These are phyloP conservation scores for Talaromyces sp. DNA, from an alignment of 2,329 filamentous ascomycete species.

Conservation along the genomic window DNA sequence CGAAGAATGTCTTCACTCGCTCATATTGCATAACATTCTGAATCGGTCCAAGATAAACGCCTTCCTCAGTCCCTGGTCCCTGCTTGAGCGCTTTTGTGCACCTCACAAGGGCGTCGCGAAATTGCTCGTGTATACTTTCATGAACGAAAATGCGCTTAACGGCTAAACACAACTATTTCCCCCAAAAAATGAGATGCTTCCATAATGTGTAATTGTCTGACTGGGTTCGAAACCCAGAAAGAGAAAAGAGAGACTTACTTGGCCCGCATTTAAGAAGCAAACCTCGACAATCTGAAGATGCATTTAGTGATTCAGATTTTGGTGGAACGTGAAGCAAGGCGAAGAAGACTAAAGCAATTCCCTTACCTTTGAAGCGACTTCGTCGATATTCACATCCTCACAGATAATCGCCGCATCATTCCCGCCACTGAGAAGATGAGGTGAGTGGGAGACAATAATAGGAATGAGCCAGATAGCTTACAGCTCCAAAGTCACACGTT, in stretches of 20 bases:
- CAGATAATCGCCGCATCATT: background rate
- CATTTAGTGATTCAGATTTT: background rate
- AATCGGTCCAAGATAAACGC: background rate
- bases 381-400: background rate
- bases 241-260: background rate
- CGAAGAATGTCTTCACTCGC: too few species aligned
- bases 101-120: too few species aligned
- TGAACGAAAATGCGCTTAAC: background rate
- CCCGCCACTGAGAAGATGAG: background rate
- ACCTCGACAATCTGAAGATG: background rate
- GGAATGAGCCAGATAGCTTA: too few species aligned
- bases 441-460: background rate
- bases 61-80: background rate
- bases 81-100: too few species aligned
- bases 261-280: background rate
- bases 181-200: background rate
- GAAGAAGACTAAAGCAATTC: background rate
- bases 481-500: too few species aligned
- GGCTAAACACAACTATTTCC: background rate
- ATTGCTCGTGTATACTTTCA: background rate
- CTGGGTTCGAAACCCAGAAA: background rate
- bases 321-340: background rate
- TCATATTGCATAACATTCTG: too few species aligned
- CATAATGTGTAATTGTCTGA: background rate
- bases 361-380: background rate